These are phyloP conservation scores for Malbranchea zuffiana DNA, from an alignment of 2,329 filamentous ascomycete species.

Conservation along the genomic window DNA sequence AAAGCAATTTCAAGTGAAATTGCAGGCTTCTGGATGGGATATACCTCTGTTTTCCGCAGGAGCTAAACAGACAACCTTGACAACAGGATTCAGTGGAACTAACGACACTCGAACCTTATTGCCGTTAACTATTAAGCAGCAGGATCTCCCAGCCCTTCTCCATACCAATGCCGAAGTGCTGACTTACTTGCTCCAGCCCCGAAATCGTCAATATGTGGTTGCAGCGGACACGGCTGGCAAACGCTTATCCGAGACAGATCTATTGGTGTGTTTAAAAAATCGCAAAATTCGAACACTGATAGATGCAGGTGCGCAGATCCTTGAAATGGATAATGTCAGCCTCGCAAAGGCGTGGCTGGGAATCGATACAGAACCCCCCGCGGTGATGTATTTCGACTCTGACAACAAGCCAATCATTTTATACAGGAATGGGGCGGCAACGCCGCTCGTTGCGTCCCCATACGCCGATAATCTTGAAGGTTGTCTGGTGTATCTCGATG, in stretches of 20 bases:
- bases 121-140: conserved; percentile 46
- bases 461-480: conserved; percentile 43
- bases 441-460: conserved; percentile 43
- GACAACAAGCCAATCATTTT: conserved; percentile 13
- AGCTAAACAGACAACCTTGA: conserved; percentile 17
- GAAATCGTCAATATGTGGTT: conserved; percentile 33
- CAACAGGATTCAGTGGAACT: conserved; percentile 60
- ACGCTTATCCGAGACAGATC: conserved; percentile 8
- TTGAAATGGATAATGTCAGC: conserved; percentile 50
- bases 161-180: conserved; percentile 61
- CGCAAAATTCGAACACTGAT: conserved; percentile 49
- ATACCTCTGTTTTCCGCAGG: conserved; percentile 31
- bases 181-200: conserved; percentile 43
- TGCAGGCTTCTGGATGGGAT: conserved; percentile 59
- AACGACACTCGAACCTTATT: conserved; percentile 52
- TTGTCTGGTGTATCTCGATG: conserved; percentile 55
- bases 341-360: conserved; percentile 44
- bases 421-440: conserved; percentile 8
- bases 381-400: conserved; percentile 12
- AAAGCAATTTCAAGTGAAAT: conserved; percentile 52
- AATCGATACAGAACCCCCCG: conserved; percentile 7
- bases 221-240: conserved; percentile 10
- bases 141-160: conserved; percentile 43
- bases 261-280: conserved; percentile 33
- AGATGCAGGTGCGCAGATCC: conserved; percentile 59